phyloP scores from a whole-genome alignment of 805 yeast species.

The Starmerella powellii region DNA sequence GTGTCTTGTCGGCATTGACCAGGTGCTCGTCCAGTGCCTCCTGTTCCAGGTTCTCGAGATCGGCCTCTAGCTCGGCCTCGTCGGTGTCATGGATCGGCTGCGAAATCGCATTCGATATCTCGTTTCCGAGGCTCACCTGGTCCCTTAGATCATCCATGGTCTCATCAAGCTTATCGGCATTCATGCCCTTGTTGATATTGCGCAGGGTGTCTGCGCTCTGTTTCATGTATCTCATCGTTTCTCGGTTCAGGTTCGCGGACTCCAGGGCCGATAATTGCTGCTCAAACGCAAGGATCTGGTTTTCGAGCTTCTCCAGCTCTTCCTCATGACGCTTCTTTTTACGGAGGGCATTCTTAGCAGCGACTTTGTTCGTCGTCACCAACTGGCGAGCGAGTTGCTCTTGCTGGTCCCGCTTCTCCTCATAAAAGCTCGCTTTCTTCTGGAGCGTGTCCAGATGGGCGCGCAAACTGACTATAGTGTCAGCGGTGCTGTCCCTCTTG shows the following conservation, averaged over 20 bases:
- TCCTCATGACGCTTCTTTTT: slow-evolving; percentile 72
- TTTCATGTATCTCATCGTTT: slow-evolving; percentile 97
- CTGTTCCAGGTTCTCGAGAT: slow-evolving; percentile 75
- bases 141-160: slow-evolving; percentile 98
- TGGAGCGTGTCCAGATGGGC: slow-evolving; percentile 78
- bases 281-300: slow-evolving; percentile 81
- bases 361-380: slow-evolving; percentile 55
- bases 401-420: slow-evolving; percentile 71
- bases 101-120: slow-evolving; percentile 89
- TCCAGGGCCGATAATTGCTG: slow-evolving; percentile 84
- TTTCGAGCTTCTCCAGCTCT: slow-evolving; percentile 67
- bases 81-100: slow-evolving; percentile 77
- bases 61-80: slow-evolving; percentile 91
- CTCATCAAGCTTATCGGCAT: slow-evolving; percentile 91
- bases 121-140: slow-evolving; percentile 89
- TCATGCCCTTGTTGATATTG: slow-evolving; percentile 85
- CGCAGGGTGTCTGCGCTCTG: slow-evolving; percentile 97
- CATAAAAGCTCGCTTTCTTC: slow-evolving; percentile 72
- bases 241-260: slow-evolving; percentile 88
- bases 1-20: slow-evolving; percentile 36
- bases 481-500: slow-evolving; percentile 76
- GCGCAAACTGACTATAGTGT: slow-evolving; percentile 79
- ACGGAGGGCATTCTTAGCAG: slow-evolving; percentile 77
- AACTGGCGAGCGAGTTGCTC: slow-evolving; percentile 68
- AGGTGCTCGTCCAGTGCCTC: slow-evolving; percentile 57